Percentiles rank a stretch among this genome's conserved stretches.
These are phyloP conservation scores for Phytophthora ramorum DNA, from an alignment of 352 stramenopile genomes.

Conservation along the genomic window DNA sequence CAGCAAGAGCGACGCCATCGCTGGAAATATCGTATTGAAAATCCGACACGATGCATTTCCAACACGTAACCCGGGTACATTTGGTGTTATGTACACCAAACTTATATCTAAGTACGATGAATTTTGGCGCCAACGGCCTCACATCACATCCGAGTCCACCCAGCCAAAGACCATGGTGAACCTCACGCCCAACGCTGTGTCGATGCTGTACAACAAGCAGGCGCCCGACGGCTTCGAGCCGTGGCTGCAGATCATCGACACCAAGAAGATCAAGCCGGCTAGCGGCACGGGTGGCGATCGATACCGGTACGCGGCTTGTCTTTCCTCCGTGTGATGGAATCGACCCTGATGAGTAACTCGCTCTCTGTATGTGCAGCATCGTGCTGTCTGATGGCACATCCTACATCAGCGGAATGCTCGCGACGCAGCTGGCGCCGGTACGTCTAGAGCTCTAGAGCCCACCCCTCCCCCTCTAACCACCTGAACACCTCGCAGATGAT, in stretches of 20 bases:
- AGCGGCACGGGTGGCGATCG: conserved; percentile 76
- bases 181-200: conserved; percentile 84
- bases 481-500: conserved; percentile 55
- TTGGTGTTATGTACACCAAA: conserved; percentile 1
- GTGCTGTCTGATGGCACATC: conserved; percentile 81
- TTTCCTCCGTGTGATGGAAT: conserved; percentile 2
- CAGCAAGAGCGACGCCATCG: conserved; percentile 80
- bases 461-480: neutral
- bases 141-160: conserved; percentile 13
- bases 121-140: conserved; percentile 35
- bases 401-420: conserved; percentile 90
- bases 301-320: conserved; percentile 54
- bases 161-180: conserved; percentile 66
- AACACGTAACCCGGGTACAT: neutral
- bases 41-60: neutral
- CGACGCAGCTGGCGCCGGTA: conserved; percentile 82
- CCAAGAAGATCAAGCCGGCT: conserved; percentile 88
- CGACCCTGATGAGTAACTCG: neutral
- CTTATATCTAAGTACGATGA: conserved; percentile 6
- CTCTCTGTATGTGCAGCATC: conserved; percentile 43
- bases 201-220: conserved; percentile 89
- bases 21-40: neutral
- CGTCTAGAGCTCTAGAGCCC: conserved; percentile 6
- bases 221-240: conserved; percentile 86
- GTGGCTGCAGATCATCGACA: conserved; percentile 90